phyloP scores from a whole-genome alignment of 495 filamentous ascomycete genomes.

The Parathielavia appendiculata region DNA sequence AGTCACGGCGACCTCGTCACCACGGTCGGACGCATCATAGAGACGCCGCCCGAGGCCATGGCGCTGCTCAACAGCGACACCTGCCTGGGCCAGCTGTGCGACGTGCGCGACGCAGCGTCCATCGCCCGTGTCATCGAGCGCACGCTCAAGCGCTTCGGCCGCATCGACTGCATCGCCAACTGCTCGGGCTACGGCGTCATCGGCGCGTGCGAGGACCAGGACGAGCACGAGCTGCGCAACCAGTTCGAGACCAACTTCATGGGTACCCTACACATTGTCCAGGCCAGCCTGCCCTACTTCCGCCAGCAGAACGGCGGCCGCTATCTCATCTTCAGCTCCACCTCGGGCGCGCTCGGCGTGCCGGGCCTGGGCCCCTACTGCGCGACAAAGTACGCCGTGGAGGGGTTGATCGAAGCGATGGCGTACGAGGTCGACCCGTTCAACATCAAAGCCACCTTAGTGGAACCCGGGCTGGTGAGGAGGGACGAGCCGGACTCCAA shows the following conservation, averaged over 20 bases:
- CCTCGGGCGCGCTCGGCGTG: slow-evolving; percentile 80
- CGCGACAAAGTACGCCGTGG: slow-evolving; percentile 93
- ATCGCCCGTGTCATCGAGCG: slow-evolving; percentile 64
- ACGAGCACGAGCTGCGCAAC: slow-evolving; percentile 87
- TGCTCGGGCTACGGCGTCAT: slow-evolving; percentile 92
- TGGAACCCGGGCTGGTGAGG: slow-evolving; percentile 83
- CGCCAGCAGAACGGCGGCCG: slow-evolving; percentile 65
- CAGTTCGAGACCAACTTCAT: slow-evolving; percentile 98
- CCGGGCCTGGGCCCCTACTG: slow-evolving; percentile 91
- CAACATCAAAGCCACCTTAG: slow-evolving; percentile 85
- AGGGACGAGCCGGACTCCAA: slow-evolving; percentile 57
- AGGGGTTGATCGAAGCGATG: slow-evolving; percentile 92
- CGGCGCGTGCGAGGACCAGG: slow-evolving; percentile 93
- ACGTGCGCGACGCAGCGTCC: slow-evolving; percentile 77
- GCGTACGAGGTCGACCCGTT: slow-evolving; percentile 89
- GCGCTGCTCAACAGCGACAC: slow-evolving; percentile 57
- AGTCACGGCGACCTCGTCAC: slow-evolving; percentile 78
- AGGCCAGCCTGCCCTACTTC: slow-evolving; percentile 84
- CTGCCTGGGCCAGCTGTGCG: slow-evolving; percentile 78
- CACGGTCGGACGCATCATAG: slow-evolving; percentile 79
- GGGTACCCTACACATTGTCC: slow-evolving; percentile 88
- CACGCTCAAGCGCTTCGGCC: slow-evolving; percentile 68
- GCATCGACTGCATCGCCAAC: slow-evolving; percentile 85
- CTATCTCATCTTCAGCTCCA: slow-evolving; percentile 92
- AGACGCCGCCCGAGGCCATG: slow-evolving; percentile 70